Conservation (phyloP, 257 asterid genomes). For the Ehretia macrophylla region DNA sequence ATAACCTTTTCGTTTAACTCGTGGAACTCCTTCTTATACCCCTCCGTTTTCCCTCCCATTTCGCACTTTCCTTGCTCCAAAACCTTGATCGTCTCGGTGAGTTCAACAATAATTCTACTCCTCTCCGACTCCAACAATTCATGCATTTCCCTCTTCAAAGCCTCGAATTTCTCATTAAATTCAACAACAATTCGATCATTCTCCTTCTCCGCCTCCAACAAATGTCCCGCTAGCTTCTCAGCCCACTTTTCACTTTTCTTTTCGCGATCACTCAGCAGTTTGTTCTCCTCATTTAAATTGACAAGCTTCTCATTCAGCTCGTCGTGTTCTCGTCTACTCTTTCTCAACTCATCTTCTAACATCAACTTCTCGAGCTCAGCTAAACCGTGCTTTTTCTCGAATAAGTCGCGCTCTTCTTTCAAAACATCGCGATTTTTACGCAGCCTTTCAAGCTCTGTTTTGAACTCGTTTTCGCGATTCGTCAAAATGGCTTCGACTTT, state of each 20-base stretch:
- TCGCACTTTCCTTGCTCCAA: background rate
- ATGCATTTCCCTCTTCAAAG: background rate
- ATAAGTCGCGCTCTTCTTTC: slow-evolving; percentile 12
- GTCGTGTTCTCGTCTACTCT: slow-evolving; percentile 6
- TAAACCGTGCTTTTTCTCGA: slow-evolving; percentile 10
- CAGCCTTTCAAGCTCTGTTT: slow-evolving; percentile 23
- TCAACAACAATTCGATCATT: background rate
- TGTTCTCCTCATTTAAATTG: slow-evolving; percentile 6
- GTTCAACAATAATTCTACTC: background rate
- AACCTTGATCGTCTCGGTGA: background rate
- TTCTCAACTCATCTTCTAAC: slow-evolving; percentile 13
- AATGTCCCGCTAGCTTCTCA: background rate
- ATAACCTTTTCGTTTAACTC: background rate
- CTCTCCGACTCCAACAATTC: background rate
- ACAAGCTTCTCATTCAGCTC: slow-evolving; percentile 11
- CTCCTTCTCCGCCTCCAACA: background rate
- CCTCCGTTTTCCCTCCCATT: background rate
- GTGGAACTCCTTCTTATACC: background rate
- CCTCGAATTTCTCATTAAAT: background rate
- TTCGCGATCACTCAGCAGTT: too few relatives aligned
- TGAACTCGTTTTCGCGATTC: slow-evolving; percentile 23
- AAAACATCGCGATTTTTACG: slow-evolving; percentile 7
- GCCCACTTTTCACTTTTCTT: background rate
- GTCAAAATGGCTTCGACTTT: slow-evolving; percentile 22
- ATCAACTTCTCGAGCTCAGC: slow-evolving; percentile 11